phyloP scores from a whole-genome alignment of 192 early-diverging fungal genomes.

The Umbelopsis sp. region DNA sequence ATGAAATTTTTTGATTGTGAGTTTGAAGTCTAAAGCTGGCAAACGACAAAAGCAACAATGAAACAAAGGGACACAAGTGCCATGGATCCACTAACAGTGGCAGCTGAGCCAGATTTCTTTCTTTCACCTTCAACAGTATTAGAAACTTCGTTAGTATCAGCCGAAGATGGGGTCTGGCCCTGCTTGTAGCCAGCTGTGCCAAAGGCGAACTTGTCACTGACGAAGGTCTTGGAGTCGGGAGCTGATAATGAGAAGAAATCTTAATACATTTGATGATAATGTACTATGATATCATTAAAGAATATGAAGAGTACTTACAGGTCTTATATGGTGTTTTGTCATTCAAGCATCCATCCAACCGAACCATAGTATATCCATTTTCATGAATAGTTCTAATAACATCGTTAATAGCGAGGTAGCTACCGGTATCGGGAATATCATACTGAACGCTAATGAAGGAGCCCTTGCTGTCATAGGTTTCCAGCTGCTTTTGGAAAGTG shows the following conservation, averaged over 20 bases:
- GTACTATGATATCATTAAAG: not conserved
- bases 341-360: constrained; percentile 54
- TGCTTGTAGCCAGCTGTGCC: constrained; percentile 44
- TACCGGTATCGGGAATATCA: constrained; percentile 52
- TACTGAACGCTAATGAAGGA: constrained; percentile 50
- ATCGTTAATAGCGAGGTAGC: constrained; percentile 45
- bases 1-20: no score
- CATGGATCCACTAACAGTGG: not conserved
- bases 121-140: not conserved
- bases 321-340: constrained; percentile 50
- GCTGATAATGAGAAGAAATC: not conserved
- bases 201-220: constrained; percentile 47
- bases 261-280: not conserved
- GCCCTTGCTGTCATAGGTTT: constrained; percentile 49
- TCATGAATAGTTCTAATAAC: constrained; percentile 42
- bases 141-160: not conserved
- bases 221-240: constrained; percentile 37
- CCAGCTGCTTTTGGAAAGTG: constrained; percentile 45
- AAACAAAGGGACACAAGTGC: not conserved
- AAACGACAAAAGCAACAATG: not conserved
- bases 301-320: constrained; percentile 13
- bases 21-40: not conserved
- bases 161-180: constrained; percentile 29
- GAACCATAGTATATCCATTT: constrained; percentile 52
- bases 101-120: not conserved